phyloP scores from a whole-genome alignment of 2,329 filamentous ascomycete species.

The Colletotrichum falcatum region DNA sequence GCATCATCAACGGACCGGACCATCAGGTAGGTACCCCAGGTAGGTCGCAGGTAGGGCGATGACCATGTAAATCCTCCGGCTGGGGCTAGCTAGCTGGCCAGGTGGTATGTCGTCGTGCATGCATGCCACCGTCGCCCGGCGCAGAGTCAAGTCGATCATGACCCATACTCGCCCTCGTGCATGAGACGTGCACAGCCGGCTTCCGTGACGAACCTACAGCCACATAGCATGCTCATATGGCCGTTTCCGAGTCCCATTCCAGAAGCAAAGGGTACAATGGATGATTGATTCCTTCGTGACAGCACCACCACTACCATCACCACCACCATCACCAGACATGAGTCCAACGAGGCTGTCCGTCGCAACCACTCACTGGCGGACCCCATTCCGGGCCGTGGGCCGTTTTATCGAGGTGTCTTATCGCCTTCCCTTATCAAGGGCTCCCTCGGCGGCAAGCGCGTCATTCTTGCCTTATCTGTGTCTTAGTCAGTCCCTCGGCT shows the following conservation, averaged over 20 bases:
- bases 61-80: background rate
- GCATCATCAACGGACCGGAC: too few species aligned
- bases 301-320: too few species aligned
- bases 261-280: too few species aligned
- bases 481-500: background rate
- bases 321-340: too few species aligned
- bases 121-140: background rate
- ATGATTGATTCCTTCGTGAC: background rate
- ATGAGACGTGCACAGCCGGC: conserved; percentile 39
- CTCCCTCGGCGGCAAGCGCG: conserved; percentile 4
- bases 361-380: too few species aligned
- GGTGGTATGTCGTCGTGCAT: background rate
- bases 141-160: background rate
- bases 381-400: too few species aligned
- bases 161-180: background rate
- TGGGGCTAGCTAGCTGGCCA: background rate
- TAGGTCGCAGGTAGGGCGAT: background rate
- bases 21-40: too few species aligned
- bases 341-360: too few species aligned
- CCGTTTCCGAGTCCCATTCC: background rate
- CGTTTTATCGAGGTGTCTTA: conserved; percentile 13
- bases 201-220: conserved; percentile 17
- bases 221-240: background rate
- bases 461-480: conserved; percentile 18
- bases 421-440: conserved; percentile 8